phyloP scores from a whole-genome alignment of 1,139 yeast species.

The Geotrichum citri-aurantii region DNA sequence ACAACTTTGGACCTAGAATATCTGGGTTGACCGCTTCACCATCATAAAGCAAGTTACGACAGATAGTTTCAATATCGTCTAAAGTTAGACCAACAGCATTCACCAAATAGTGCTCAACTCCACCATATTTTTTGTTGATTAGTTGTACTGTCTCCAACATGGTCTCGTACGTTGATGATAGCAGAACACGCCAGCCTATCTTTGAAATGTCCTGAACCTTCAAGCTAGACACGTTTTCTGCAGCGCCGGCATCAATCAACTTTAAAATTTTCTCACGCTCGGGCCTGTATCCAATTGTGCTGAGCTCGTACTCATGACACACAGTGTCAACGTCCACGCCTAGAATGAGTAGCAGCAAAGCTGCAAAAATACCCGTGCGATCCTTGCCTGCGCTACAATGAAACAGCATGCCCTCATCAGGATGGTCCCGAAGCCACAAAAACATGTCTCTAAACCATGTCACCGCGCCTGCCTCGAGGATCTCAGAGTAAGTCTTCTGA shows the following conservation, averaged over 20 bases:
- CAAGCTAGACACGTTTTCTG: not conserved
- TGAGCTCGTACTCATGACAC: conserved; percentile 69
- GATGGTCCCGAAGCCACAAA: conserved; percentile 48
- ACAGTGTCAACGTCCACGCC: conserved; percentile 64
- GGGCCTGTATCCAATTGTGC: conserved; percentile 48
- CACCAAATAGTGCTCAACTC: conserved; percentile 48
- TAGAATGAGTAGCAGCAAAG: conserved; percentile 55
- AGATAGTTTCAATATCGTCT: conserved; percentile 48
- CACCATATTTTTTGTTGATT: conserved; percentile 49
- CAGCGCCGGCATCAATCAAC: conserved; percentile 16
- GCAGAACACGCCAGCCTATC: conserved; percentile 52
- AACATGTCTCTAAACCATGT: conserved; percentile 46
- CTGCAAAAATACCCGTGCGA: conserved; percentile 70
- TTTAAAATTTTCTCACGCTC: conserved; percentile 20
- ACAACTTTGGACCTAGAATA: not conserved
- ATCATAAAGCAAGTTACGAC: conserved; percentile 37
- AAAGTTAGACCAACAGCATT: conserved; percentile 44
- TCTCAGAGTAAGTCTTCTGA: conserved; percentile 56
- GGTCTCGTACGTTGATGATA: conserved; percentile 65
- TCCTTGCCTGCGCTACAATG: conserved; percentile 90
- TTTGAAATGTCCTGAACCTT: not conserved
- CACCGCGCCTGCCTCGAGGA: conserved; percentile 37
- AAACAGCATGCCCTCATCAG: conserved; percentile 49
- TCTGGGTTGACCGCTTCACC: conserved; percentile 13
- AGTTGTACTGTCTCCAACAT: conserved; percentile 61